Percentiles rank a stretch among this genome's conserved stretches.
These are phyloP conservation scores for Angophora floribunda DNA, from an alignment of 345 rosid species.

Conservation along the genomic window DNA sequence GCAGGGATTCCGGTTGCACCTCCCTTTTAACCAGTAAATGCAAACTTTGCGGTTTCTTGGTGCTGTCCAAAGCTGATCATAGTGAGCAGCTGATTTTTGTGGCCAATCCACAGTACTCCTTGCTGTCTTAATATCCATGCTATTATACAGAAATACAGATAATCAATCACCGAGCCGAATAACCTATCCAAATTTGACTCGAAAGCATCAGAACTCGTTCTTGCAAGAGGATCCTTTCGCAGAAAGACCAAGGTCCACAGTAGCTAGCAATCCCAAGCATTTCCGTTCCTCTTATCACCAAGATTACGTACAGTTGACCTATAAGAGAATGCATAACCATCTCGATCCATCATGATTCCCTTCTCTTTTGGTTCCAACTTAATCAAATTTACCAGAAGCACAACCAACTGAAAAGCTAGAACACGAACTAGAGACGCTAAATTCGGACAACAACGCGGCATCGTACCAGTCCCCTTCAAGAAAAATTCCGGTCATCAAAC, in stretches of 20 bases:
- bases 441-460: neutral
- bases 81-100: neutral
- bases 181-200: neutral
- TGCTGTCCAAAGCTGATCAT: neutral
- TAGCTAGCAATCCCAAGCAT: neutral
- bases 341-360: neutral
- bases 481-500: neutral
- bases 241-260: neutral
- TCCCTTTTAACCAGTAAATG: slow-evolving; percentile 1
- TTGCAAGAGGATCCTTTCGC: neutral
- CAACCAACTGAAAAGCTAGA: neutral
- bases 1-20: slow-evolving; percentile 26
- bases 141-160: neutral
- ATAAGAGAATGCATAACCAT: neutral
- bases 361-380: neutral
- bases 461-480: neutral
- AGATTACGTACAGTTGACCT: neutral
- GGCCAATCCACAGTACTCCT: neutral
- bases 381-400: neutral
- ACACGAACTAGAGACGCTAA: neutral
- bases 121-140: neutral
- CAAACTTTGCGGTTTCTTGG: neutral
- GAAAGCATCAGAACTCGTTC: neutral
- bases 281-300: neutral
- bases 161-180: neutral